A percentile compares a stretch with the other conserved stretches of the same genome.
Evolutionary conservation across 106 monocot species (phyloP).

Genomic region (Xerophyta viscosa): DNA sequence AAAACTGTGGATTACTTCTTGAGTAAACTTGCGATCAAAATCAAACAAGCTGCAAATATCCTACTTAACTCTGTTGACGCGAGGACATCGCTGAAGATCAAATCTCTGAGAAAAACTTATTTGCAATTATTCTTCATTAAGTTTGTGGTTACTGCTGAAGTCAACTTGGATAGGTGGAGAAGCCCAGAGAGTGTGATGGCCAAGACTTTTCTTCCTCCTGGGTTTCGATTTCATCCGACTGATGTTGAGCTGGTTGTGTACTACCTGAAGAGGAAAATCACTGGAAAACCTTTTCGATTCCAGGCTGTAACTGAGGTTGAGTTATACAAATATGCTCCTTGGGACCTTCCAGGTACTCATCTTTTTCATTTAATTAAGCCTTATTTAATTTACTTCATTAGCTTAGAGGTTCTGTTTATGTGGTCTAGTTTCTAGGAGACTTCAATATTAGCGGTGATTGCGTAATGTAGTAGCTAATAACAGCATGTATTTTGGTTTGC

Average conservation of each 20-base stretch:
- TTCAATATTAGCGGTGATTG: too few species aligned
- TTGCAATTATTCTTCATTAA: background rate
- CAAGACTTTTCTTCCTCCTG: constrained; percentile 31
- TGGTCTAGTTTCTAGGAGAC: too few species aligned
- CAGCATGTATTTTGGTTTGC: constrained; percentile 4
- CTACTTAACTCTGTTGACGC: too few species aligned
- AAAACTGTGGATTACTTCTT: too few species aligned
- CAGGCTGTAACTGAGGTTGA: constrained; percentile 55
- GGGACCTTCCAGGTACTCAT: constrained; percentile 67
- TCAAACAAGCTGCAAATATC: too few species aligned
- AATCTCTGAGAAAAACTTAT: too few species aligned
- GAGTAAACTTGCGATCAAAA: too few species aligned
- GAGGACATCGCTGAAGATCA: too few species aligned
- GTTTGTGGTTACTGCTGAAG: background rate
- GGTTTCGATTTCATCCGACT: constrained; percentile 67
- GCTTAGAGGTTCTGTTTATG: too few species aligned
- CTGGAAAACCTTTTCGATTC: constrained; percentile 27
- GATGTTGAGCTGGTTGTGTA: constrained; percentile 58
- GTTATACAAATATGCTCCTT: constrained; percentile 74
- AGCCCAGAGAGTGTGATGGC: constrained; percentile 8
- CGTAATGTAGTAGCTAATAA: constrained; percentile 1
- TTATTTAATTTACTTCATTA: too few species aligned
- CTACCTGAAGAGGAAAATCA: constrained; percentile 58
- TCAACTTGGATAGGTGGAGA: background rate
- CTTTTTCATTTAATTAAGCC: constrained; percentile 1